Evolutionary conservation across 306 rosid species (phyloP).

Genomic region (Prunus fruticosa): DNA sequence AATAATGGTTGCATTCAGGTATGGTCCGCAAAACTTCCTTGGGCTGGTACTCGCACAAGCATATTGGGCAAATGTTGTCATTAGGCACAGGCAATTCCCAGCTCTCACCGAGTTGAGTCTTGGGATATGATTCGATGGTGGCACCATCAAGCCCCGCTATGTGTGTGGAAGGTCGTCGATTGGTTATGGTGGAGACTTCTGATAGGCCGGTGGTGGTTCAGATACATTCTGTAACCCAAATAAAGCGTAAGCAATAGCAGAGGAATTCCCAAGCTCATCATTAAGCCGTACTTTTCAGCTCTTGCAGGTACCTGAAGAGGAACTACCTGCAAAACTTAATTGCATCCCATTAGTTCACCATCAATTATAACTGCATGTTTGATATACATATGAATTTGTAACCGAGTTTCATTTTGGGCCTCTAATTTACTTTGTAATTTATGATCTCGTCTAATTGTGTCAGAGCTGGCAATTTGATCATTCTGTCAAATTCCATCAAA

Average conservation of each 20-base stretch:
- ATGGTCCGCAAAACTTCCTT: slow-evolving; percentile 39
- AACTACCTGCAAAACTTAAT: no score
- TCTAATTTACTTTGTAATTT: no score
- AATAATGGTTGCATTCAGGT: slow-evolving; percentile 45
- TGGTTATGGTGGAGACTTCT: not conserved
- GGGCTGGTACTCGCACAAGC: slow-evolving; percentile 12
- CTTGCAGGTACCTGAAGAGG: not conserved
- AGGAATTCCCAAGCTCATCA: not conserved
- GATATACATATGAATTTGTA: no score
- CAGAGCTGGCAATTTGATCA: no score
- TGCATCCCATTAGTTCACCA: not conserved
- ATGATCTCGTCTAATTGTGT: no score
- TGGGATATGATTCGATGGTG: not conserved
- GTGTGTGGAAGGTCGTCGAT: not conserved
- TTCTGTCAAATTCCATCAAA: no score
- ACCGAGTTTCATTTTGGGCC: no score
- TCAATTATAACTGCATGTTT: no score
- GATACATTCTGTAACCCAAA: not conserved
- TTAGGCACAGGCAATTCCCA: not conserved
- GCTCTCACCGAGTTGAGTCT: not conserved
- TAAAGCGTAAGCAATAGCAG: not conserved
- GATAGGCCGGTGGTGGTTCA: not conserved
- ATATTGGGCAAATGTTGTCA: not conserved
- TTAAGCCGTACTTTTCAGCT: not conserved
- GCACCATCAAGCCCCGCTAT: not conserved